Evolutionary conservation across 768 basidiomycete species (phyloP).

Genomic region (Trametes elegans): DNA sequence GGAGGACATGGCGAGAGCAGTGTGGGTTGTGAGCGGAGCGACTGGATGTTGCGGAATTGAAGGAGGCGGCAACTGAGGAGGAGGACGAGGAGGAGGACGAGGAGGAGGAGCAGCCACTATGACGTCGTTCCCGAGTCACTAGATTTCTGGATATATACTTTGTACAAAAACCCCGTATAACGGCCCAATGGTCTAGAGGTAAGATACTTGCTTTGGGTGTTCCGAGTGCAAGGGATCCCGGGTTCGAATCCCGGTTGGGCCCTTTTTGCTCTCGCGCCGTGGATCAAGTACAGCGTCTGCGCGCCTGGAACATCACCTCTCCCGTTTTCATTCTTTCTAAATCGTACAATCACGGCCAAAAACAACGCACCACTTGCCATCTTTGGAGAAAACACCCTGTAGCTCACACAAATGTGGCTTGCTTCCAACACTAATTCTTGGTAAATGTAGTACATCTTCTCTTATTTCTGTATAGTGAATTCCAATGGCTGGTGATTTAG

Average conservation of each 20-base stretch:
- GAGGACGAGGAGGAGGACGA: constrained; percentile 22
- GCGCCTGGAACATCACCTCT: no score
- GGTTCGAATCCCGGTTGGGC: constrained; percentile 51
- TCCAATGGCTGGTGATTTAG: no score
- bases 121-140: background rate
- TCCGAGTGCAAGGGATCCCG: constrained; percentile 44
- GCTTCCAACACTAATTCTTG: no score
- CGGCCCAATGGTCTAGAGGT: constrained; percentile 46
- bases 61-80: background rate
- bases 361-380: no score
- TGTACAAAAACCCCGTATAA: background rate
- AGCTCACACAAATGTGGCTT: no score
- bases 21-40: background rate
- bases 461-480: no score
- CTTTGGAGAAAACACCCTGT: no score
- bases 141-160: background rate
- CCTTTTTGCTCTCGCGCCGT: constrained; percentile 27
- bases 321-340: no score
- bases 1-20: background rate
- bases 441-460: no score
- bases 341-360: no score
- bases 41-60: background rate
- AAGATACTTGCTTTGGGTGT: constrained; percentile 51
- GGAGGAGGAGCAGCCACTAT: constrained; percentile 22
- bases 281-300: no score